Conservation (phyloP, 371 early-diverging fungal genomes). For the Haplosporangium sp. region DNA sequence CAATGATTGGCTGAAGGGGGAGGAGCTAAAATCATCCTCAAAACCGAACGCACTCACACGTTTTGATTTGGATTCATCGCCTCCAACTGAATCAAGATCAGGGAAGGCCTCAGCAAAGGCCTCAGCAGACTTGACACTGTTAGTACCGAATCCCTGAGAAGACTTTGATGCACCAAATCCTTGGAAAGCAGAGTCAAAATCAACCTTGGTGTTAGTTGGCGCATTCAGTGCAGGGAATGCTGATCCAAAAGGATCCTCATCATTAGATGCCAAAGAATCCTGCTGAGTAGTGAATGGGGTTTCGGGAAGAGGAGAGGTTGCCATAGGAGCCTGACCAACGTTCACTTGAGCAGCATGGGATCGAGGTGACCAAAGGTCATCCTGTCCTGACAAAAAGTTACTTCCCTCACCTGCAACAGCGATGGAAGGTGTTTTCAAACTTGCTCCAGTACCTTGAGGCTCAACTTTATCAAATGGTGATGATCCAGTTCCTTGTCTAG, state of each 20-base stretch:
- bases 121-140: conserved; percentile 40
- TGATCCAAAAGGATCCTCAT: conserved; percentile 37
- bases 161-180: conserved; percentile 29
- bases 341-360: conserved; percentile 37
- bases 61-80: conserved; percentile 21
- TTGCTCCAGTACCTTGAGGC: conserved; percentile 39
- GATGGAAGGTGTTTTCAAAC: conserved; percentile 26
- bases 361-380: conserved; percentile 42
- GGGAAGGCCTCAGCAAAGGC: conserved; percentile 53
- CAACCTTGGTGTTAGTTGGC: conserved; percentile 49
- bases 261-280: conserved; percentile 1
- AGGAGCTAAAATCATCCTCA: conserved; percentile 47
- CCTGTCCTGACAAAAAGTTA: conserved; percentile 15
- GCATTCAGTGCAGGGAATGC: conserved; percentile 54
- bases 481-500: conserved; percentile 43
- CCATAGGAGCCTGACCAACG: conserved; percentile 11
- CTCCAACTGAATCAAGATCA: conserved; percentile 36
- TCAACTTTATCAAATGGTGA: conserved; percentile 11
- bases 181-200: conserved; percentile 50
- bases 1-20: conserved; percentile 18
- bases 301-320: conserved; percentile 35
- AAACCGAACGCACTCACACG: conserved; percentile 55
- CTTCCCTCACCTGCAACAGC: conserved; percentile 12
- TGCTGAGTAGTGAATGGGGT: conserved; percentile 2
- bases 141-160: conserved; percentile 4